phyloP scores from a whole-genome alignment of 2,329 filamentous ascomycete species.

The Botrytis elliptica region DNA sequence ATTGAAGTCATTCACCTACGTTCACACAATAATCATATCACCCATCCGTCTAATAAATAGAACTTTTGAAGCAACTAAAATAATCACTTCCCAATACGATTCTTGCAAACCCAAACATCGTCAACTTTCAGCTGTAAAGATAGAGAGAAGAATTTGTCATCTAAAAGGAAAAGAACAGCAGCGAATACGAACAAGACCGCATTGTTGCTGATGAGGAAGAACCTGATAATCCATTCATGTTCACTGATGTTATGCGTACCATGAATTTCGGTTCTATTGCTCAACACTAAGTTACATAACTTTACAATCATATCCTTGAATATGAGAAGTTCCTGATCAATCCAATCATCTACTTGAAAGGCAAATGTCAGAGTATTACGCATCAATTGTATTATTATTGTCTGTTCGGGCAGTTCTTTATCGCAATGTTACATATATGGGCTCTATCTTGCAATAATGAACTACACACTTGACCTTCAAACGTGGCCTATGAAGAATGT shows the following conservation, averaged over 20 bases:
- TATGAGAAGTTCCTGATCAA: neutral
- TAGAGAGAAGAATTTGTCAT: neutral
- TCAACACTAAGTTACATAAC: neutral
- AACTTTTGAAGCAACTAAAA: neutral
- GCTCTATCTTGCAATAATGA: neutral
- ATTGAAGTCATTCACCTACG: too few relatives aligned
- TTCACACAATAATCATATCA: neutral
- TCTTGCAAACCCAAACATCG: neutral
- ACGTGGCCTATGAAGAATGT: neutral
- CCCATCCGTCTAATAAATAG: neutral
- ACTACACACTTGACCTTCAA: neutral
- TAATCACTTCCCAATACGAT: neutral
- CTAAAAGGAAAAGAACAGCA: neutral
- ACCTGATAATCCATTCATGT: neutral
- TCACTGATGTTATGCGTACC: neutral
- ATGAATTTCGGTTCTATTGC: neutral
- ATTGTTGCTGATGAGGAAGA: neutral
- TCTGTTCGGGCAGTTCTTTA: neutral
- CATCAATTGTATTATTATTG: neutral
- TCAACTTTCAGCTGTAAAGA: neutral
- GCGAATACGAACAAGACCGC: neutral
- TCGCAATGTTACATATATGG: neutral
- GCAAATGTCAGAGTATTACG: neutral
- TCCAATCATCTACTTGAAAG: too few relatives aligned
- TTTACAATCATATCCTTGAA: neutral